phyloP scores from a whole-genome alignment of 2,329 filamentous ascomycete species.

The Arachnopeziza araneosa region DNA sequence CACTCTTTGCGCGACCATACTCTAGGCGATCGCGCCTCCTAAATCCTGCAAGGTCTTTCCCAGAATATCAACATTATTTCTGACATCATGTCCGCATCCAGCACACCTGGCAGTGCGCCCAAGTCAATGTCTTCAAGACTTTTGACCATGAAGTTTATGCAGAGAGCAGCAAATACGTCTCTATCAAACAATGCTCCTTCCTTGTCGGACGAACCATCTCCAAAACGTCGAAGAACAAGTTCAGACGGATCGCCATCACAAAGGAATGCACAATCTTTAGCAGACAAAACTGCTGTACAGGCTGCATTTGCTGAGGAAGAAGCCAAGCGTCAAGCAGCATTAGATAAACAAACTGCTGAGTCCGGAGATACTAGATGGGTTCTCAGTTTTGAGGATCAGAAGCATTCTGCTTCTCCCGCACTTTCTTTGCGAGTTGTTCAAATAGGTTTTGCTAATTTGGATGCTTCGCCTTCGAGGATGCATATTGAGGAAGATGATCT shows the following conservation, averaged over 20 bases:
- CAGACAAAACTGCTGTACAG: conserved; percentile 56
- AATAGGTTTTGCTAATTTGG: conserved; percentile 49
- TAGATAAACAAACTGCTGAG: conserved; percentile 57
- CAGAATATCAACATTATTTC: neutral
- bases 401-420: conserved; percentile 26
- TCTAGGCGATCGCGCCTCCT: neutral
- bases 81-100: conserved; percentile 23
- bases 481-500: conserved; percentile 22
- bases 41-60: neutral
- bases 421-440: conserved; percentile 53
- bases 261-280: conserved; percentile 37
- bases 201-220: conserved; percentile 44
- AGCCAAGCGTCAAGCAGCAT: conserved; percentile 53
- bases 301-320: conserved; percentile 63
- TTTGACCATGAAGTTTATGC: conserved; percentile 97
- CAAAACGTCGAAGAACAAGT: conserved; percentile 58
- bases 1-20: neutral
- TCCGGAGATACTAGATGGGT: conserved; percentile 73
- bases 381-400: conserved; percentile 47
- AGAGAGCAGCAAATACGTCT: conserved; percentile 65
- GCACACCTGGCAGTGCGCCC: conserved; percentile 35
- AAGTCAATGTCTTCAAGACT: conserved; percentile 82
- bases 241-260: conserved; percentile 30
- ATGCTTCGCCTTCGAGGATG: conserved; percentile 26
- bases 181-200: conserved; percentile 32